Percentiles rank a stretch among this genome's conserved stretches.
Evolutionary conservation across 140 eudicot species (phyloP).

Genomic region (Senecio squalidus): DNA sequence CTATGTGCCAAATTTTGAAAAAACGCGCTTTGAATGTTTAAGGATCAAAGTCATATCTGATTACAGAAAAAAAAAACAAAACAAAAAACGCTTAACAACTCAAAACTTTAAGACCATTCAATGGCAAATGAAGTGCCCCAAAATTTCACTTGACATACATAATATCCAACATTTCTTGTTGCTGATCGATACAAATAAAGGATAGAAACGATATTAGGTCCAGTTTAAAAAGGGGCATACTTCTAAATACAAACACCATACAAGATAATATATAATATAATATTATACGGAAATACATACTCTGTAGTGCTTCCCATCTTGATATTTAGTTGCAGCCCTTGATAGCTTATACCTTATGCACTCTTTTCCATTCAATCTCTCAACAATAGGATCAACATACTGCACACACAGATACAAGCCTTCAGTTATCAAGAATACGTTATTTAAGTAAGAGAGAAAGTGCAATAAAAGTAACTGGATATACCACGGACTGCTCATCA

Average conservation of each 20-base stretch:
- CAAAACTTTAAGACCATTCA: no score
- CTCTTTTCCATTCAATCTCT: slow-evolving; percentile 74
- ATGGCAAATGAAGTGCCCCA: background rate
- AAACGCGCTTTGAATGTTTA: background rate
- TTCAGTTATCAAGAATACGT: slow-evolving; percentile 3
- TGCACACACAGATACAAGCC: slow-evolving; percentile 32
- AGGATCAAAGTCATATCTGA: background rate
- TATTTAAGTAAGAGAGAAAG: background rate
- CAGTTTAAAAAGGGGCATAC: background rate
- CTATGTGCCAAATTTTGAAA: background rate
- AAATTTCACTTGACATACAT: background rate
- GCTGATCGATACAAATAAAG: slow-evolving; percentile 1
- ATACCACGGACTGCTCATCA: slow-evolving; percentile 72
- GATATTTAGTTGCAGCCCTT: slow-evolving; percentile 79
- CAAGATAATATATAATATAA: background rate
- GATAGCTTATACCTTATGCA: slow-evolving; percentile 65
- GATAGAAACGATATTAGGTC: background rate
- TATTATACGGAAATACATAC: slow-evolving; percentile 37
- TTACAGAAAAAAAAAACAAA: background rate
- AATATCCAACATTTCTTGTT: background rate
- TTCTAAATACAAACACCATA: background rate
- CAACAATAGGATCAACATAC: slow-evolving; percentile 86
- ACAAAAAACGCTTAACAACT: no score
- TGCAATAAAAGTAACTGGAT: background rate
- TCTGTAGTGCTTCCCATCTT: slow-evolving; percentile 82